Percentiles rank a stretch among this genome's conserved stretches.
These are phyloP conservation scores for Daucus carota DNA, from an alignment of 129 eudicot genomes.

Conservation along the genomic window DNA sequence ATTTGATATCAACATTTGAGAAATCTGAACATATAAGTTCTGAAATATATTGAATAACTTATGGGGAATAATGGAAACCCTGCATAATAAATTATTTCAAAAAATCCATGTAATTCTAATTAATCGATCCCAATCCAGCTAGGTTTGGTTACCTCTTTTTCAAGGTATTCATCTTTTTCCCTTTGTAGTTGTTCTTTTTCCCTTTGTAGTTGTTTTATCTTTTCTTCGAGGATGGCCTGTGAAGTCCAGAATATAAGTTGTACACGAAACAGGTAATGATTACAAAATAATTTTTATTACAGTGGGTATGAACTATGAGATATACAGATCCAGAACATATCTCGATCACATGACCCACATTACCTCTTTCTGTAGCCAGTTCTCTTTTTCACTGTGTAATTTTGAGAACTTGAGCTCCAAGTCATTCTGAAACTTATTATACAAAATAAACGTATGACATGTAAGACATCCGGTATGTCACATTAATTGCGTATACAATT, in stretches of 20 bases:
- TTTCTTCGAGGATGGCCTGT: neutral
- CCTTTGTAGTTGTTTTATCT: neutral
- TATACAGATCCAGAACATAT: neutral
- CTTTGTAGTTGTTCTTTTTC: no score
- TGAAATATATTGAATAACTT: neutral
- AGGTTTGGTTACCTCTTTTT: neutral
- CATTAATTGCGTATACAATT: neutral
- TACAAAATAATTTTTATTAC: no score
- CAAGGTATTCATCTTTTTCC: neutral
- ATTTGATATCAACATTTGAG: neutral
- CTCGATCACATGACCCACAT: slow-evolving; percentile 12
- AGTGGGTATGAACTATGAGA: neutral
- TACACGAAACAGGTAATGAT: neutral
- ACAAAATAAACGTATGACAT: neutral
- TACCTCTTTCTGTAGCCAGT: slow-evolving; percentile 74
- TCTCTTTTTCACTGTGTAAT: slow-evolving; percentile 45
- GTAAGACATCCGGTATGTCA: neutral
- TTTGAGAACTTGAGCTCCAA: slow-evolving; percentile 35
- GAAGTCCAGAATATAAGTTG: neutral
- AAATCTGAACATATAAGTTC: neutral
- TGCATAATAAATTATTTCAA: neutral
- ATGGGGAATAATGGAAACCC: neutral
- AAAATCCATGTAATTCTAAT: neutral
- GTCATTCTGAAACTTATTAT: slow-evolving; percentile 36
- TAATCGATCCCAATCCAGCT: neutral